These are phyloP conservation scores for Claviceps maximensis DNA, from an alignment of 2,329 filamentous ascomycete genomes.

Conservation along the genomic window DNA sequence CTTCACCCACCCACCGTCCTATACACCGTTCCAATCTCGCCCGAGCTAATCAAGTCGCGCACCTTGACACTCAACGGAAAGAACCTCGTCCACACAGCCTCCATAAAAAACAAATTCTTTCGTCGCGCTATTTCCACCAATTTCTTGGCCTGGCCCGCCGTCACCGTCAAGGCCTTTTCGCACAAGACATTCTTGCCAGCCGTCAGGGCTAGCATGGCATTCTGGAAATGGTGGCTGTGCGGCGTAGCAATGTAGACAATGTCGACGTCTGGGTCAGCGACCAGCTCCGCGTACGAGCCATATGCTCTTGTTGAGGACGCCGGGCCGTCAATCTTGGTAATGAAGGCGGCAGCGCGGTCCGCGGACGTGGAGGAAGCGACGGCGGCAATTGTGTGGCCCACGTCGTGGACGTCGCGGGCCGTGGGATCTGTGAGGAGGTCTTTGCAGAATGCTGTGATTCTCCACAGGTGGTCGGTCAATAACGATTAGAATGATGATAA, in stretches of 20 bases:
- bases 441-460: conserved; percentile 55
- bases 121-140: conserved; percentile 58
- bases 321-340: conserved; percentile 57
- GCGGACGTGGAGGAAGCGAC: conserved; percentile 67
- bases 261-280: conserved; percentile 65
- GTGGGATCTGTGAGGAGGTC: conserved; percentile 66
- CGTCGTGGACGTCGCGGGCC: conserved; percentile 54
- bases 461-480: too few relatives aligned
- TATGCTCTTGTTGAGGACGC: conserved; percentile 52
- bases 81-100: conserved; percentile 81
- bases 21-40: conserved; percentile 46
- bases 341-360: conserved; percentile 57
- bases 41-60: conserved; percentile 46
- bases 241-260: conserved; percentile 84
- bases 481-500: too few relatives aligned
- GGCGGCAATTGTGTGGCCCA: conserved; percentile 65
- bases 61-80: conserved; percentile 73
- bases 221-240: conserved; percentile 88
- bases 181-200: conserved; percentile 82
- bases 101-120: conserved; percentile 68
- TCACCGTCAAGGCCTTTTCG: conserved; percentile 84
- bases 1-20: conserved; percentile 42
- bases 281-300: conserved; percentile 70
- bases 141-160: conserved; percentile 59
- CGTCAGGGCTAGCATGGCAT: conserved; percentile 70